phyloP scores from a whole-genome alignment of 2,329 filamentous ascomycete genomes.

The Ascochyta viciae-villosae region DNA sequence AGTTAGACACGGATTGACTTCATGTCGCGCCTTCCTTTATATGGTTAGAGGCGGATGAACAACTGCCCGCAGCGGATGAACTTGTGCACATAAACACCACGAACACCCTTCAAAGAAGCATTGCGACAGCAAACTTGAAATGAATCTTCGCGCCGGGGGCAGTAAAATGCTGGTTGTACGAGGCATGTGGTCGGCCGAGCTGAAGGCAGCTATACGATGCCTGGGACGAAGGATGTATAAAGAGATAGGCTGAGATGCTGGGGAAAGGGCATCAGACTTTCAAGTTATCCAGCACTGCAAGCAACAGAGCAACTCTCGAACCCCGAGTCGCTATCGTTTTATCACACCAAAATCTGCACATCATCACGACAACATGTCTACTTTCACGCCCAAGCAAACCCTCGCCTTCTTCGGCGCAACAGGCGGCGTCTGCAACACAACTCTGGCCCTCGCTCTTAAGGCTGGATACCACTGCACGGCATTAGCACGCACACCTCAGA shows the following conservation, averaged over 20 bases:
- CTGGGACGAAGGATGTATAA: neutral
- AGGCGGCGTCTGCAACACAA: slow-evolving; percentile 55
- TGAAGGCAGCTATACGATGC: neutral
- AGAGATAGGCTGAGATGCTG: neutral
- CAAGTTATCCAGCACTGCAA: no score
- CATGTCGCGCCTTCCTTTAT: neutral
- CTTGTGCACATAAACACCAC: slow-evolving; percentile 9
- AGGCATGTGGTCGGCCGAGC: neutral
- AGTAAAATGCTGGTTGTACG: neutral
- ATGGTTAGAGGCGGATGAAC: slow-evolving; percentile 1
- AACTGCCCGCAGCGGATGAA: slow-evolving; percentile 8
- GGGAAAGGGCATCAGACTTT: neutral
- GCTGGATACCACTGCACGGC: slow-evolving; percentile 56
- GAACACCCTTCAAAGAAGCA: neutral
- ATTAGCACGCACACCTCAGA: slow-evolving; percentile 58
- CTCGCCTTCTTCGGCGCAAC: slow-evolving; percentile 62
- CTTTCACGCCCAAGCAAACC: slow-evolving; percentile 33
- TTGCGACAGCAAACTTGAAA: neutral
- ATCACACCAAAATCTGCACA: neutral
- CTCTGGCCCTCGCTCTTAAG: slow-evolving; percentile 54
- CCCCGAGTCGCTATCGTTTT: neutral
- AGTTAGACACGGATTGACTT: neutral
- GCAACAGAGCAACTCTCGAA: neutral
- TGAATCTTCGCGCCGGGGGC: neutral
- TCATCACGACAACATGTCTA: slow-evolving; percentile 9